Conservation (phyloP, 345 rosid genomes). For the Euphorbia pulcherrima region DNA sequence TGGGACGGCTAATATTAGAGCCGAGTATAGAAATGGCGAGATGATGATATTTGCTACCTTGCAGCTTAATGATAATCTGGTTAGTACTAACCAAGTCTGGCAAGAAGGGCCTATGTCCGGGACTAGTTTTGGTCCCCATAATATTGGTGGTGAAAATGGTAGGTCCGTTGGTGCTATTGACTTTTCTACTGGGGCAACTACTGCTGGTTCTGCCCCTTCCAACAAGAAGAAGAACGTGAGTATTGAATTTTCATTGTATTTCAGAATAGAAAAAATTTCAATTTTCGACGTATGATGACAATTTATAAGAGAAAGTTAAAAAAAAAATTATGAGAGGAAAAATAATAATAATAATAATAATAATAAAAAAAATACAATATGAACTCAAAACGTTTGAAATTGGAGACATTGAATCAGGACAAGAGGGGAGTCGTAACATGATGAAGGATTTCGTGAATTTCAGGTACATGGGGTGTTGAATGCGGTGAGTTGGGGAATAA, state of each 20-base stretch:
- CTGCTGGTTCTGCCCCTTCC: conserved; percentile 34
- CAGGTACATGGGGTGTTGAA: conserved; percentile 85
- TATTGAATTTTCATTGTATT: too few relatives aligned
- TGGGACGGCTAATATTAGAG: conserved; percentile 21
- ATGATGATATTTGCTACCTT: conserved; percentile 22
- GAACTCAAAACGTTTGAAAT: too few relatives aligned
- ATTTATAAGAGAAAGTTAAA: too few relatives aligned
- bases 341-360: too few relatives aligned
- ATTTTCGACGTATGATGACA: too few relatives aligned
- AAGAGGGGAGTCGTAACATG: too few relatives aligned
- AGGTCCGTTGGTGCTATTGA: conserved; percentile 19
- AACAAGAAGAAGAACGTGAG: conserved; percentile 68
- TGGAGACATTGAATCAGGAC: too few relatives aligned
- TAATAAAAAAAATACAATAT: too few relatives aligned
- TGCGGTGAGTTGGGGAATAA: conserved; percentile 80
- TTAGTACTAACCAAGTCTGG: conserved; percentile 27
- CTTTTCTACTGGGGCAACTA: conserved; percentile 16
- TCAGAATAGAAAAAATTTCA: too few relatives aligned
- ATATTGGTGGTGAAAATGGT: conserved; percentile 4
- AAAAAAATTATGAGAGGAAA: too few relatives aligned
- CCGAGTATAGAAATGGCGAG: conserved; percentile 22
- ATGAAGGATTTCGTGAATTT: neutral
- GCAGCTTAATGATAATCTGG: conserved; percentile 12
- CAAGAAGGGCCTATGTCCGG: conserved; percentile 23
- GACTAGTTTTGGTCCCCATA: conserved; percentile 11